Conservation (phyloP, 441 rosid genomes). For the Euphorbia schlechtendalii region DNA sequence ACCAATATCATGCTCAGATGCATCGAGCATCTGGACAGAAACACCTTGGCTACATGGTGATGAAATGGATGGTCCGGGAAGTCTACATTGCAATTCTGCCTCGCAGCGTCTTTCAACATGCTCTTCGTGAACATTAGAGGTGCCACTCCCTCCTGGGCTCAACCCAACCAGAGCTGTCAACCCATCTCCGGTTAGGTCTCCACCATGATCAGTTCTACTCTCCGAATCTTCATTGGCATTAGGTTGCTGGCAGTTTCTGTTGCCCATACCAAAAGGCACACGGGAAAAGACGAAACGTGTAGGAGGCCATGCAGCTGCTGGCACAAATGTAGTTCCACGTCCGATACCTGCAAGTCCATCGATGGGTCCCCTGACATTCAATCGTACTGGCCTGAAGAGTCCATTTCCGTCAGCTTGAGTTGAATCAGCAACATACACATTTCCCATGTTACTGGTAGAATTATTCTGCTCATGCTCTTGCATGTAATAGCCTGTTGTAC, state of each 20-base stretch:
- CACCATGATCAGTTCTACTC: conserved; percentile 63
- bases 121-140: conserved; percentile 43
- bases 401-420: conserved; percentile 73
- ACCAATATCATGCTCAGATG: conserved; percentile 53
- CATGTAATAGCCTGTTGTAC: conserved; percentile 49
- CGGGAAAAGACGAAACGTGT: conserved; percentile 91
- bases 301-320: conserved; percentile 78
- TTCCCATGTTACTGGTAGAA: conserved; percentile 50
- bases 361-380: conserved; percentile 77
- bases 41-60: conserved; percentile 40
- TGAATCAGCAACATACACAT: conserved; percentile 62
- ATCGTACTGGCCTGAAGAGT: conserved; percentile 73
- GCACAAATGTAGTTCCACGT: conserved; percentile 75
- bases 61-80: conserved; percentile 43
- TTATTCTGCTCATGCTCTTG: conserved; percentile 64
- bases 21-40: conserved; percentile 58
- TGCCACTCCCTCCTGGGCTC: conserved; percentile 62
- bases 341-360: conserved; percentile 99
- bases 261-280: conserved; percentile 66
- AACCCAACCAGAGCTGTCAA: conserved; percentile 84
- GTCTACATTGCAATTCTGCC: conserved; percentile 39
- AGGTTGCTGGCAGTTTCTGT: conserved; percentile 74
- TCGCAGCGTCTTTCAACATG: conserved; percentile 50
- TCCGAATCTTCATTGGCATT: conserved; percentile 77
- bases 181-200: conserved; percentile 76